A percentile compares a stretch with the other conserved stretches of the same genome.
Conservation (phyloP, 2,329 filamentous ascomycete species). For the Colletotrichum liaoningense region DNA sequence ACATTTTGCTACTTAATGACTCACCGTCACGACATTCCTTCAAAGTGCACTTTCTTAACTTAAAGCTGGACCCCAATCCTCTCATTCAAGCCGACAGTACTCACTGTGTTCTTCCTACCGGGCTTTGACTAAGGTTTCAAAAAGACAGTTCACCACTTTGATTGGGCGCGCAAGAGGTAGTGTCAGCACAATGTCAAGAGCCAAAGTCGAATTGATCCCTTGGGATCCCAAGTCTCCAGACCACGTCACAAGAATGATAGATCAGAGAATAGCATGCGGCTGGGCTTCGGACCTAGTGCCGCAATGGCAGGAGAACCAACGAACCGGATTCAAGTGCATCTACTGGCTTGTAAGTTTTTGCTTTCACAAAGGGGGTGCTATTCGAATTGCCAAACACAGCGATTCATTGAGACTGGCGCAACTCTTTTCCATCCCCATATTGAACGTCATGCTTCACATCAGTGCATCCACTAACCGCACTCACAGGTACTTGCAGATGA, state of each 20-base stretch:
- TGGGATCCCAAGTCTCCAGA: slow-evolving; percentile 41
- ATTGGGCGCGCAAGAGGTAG: no score
- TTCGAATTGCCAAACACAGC: no score
- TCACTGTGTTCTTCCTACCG: no score
- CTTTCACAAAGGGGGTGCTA: not conserved
- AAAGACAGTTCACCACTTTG: not conserved
- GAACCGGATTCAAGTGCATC: slow-evolving; percentile 35
- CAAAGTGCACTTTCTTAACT: not conserved
- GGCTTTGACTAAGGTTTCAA: no score
- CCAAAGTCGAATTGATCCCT: slow-evolving; percentile 38
- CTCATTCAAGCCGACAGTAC: not conserved
- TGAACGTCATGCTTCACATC: no score
- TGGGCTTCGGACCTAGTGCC: slow-evolving; percentile 39
- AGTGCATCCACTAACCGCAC: not conserved
- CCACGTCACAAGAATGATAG: slow-evolving; percentile 39
- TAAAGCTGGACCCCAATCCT: not conserved
- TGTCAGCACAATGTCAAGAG: not conserved
- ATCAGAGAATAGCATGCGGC: slow-evolving; percentile 41
- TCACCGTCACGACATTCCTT: not conserved
- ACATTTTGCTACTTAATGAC: not conserved
- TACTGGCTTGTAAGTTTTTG: slow-evolving; percentile 37
- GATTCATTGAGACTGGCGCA: no score
- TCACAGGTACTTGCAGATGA: slow-evolving; percentile 32
- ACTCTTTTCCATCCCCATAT: not conserved
- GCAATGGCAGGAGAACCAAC: slow-evolving; percentile 38